Evolutionary conservation across 306 rosid genomes (phyloP), one percentile per base, ranked within the genome.

Genomic region (Ormosia emarginata): DNA sequence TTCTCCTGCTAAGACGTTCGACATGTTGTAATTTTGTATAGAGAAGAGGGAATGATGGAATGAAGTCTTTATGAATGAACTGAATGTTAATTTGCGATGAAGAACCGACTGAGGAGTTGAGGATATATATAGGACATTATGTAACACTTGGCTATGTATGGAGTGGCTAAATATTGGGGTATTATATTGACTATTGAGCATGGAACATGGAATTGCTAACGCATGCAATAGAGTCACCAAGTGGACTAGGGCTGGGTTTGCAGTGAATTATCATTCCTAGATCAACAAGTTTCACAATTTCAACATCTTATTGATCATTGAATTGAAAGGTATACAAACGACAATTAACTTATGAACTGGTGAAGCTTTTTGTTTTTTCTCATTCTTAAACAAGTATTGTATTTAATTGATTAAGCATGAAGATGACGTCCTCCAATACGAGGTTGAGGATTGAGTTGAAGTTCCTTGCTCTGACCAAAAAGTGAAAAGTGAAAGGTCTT

Each of bases 171-270:
- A n/a, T 5, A 6, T 39, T 53, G 58, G 74, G 9, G 17, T 33
- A 50, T 33, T 8, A 10, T n/a, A 33, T 50, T 33, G 44, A 50
- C 17, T 37, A 34, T 52, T n/a, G 15, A 52, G 64, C 49, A 36
- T n/a, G 33, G 24, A 18, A 41, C 18, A 33, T 10, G 18, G n/a
- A 11, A 12, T 11, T 13, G 56, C 17, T 12, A 0, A 63, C 74
- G 53, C 40, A 77, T 0, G 52, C 74, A 49, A 30, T 77, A 74
- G 14, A 3, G 40, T 77, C 81, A 77, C 65, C 62, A 11, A 77
- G 47, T 1, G 18, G 59, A 5, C 37, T 4, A 15, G 9, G 1
- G 4, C 2, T 58, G 43, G 17, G 6, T 30, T 4, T 76, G 15
- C 61, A 1, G 61, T 10, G 71, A n/a, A 76, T 13, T 70, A 47